Base-by-base conservation (phyloP, 1,284 basidiomycete species). In the Apiotrichum domesticum region DNA sequence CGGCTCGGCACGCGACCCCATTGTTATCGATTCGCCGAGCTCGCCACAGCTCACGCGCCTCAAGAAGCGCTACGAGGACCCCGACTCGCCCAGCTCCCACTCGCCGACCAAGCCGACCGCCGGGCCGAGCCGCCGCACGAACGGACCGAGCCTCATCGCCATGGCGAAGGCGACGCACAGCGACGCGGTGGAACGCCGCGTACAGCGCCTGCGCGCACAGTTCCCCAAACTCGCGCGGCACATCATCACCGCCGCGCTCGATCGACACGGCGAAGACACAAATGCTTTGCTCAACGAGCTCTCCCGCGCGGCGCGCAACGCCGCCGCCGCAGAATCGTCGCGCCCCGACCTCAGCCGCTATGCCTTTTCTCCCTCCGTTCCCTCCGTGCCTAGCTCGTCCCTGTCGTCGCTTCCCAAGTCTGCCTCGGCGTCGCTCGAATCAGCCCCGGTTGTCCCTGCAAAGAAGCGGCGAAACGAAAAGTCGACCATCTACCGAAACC, bases 401-500 rank as follows among this genome's bases (percentile, higher is more conserved):
- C 43, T 21, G 35, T 46, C 43, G 35, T 52, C 43, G 10, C 32
- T 14, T 10, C 5, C 9, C 2, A 35, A 46, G 8, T 43, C 40
- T 33, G 29, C 43, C 1, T 13, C 34, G 15, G 15, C 9, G 10
- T 8, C 46, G 1, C 29, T 40, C 15, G 5, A 44, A 42, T 35
- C 14, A 42, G 32, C 46, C 42, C 49, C 46, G 6, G 15, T 21
- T 14, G 35, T 43, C 37, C 40, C 50, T 43, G 13, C 55, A 34
- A 37, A 44, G 52, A 70, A 71, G 51, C 57, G 64, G 54, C 66
- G 66, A 59, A 72, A 73, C 47, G 70, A 66, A 46, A 72, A 67
- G 51, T 76, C 74, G 11, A 67, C 75, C 14, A 78, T 79, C 52
- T 79, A 79, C 59, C 70, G 69, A 1, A 75, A 78, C 49, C 67